Conservation (phyloP, 2,329 filamentous ascomycete species). For the Epichloe glyceriae region DNA sequence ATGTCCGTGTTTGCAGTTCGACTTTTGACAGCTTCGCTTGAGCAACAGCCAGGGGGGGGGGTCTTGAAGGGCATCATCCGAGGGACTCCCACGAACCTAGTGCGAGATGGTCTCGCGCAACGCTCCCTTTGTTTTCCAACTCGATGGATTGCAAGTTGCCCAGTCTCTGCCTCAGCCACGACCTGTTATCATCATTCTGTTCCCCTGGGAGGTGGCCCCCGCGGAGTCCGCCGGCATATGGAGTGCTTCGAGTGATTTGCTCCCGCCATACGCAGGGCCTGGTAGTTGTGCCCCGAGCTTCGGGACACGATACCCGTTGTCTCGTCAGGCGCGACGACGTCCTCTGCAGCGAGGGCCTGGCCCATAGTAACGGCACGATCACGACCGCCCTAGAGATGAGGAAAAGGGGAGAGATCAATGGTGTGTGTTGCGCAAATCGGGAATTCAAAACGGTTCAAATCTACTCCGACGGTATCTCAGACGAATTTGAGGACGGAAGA, state of each 20-base stretch:
- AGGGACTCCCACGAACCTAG: constrained; percentile 40
- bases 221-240: constrained; percentile 8
- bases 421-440: no score
- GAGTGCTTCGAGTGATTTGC: constrained; percentile 5
- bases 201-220: constrained; percentile 8
- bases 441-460: no score
- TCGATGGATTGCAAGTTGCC: constrained; percentile 49
- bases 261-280: constrained; percentile 19
- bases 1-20: background rate
- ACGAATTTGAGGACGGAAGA: background rate
- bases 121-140: constrained; percentile 75
- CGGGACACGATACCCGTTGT: constrained; percentile 26
- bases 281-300: constrained; percentile 26
- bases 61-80: no score
- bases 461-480: background rate
- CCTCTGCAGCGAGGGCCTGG: constrained; percentile 10
- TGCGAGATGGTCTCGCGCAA: constrained; percentile 70
- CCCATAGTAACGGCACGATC: constrained; percentile 30
- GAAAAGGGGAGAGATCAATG: background rate
- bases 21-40: no score
- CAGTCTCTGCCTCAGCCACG: constrained; percentile 40
- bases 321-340: constrained; percentile 23
- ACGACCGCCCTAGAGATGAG: constrained; percentile 23
- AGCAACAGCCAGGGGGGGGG: no score
- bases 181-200: constrained; percentile 7